Evolutionary conservation across 129 eudicot genomes (phyloP).

Genomic region (Flaveria linearis): DNA sequence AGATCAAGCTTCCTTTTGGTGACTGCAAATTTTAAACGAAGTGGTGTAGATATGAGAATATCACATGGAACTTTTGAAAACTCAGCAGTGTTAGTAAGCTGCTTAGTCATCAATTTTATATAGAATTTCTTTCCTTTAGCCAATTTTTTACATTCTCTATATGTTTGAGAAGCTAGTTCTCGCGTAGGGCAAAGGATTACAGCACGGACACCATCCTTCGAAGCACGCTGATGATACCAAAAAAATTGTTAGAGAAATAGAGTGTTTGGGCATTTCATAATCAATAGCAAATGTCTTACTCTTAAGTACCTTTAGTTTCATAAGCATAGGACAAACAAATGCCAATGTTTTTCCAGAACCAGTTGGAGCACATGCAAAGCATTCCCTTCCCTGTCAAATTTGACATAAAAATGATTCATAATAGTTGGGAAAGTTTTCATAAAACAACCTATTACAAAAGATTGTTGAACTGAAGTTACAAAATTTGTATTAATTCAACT

Average conservation of each 20-base stretch:
- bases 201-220: slow-evolving; percentile 80
- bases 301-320: slow-evolving; percentile 77
- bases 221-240: slow-evolving; percentile 51
- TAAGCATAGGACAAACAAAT: slow-evolving; percentile 79
- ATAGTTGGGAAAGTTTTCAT: slow-evolving; percentile 8
- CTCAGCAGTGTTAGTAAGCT: slow-evolving; percentile 74
- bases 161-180: slow-evolving; percentile 95
- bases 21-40: slow-evolving; percentile 61
- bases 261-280: slow-evolving; percentile 12
- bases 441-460: slow-evolving; percentile 4
- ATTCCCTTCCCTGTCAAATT: slow-evolving; percentile 79
- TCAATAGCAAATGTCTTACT: slow-evolving; percentile 4
- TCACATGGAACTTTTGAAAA: slow-evolving; percentile 81
- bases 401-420: slow-evolving; percentile 19
- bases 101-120: slow-evolving; percentile 88
- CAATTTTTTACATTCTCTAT: slow-evolving; percentile 88
- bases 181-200: slow-evolving; percentile 90
- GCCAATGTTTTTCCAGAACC: slow-evolving; percentile 98
- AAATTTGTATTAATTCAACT: not conserved
- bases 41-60: slow-evolving; percentile 87
- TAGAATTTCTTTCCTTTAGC: slow-evolving; percentile 78
- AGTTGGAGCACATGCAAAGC: slow-evolving; percentile 98
- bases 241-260: slow-evolving; percentile 14
- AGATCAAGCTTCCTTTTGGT: slow-evolving; percentile 83
- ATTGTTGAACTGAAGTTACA: not conserved